phyloP scores from a whole-genome alignment of 1,284 basidiomycete genomes.

The Anthracocystis walkeri region DNA sequence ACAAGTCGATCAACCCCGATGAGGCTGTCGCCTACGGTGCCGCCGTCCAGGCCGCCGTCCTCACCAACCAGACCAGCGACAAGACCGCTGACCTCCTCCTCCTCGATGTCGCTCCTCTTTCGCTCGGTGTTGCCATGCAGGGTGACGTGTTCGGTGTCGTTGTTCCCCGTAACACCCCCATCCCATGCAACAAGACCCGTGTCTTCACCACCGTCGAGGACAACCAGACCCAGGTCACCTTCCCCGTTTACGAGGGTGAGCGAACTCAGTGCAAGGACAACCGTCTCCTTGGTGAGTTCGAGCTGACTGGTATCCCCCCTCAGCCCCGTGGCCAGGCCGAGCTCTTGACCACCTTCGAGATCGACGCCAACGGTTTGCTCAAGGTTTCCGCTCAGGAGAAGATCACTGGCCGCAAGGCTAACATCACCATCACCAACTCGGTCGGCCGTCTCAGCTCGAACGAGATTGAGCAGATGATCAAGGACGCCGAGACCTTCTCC shows the following conservation, averaged over 20 bases:
- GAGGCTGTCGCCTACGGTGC: slow-evolving; percentile 72
- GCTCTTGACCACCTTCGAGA: slow-evolving; percentile 69
- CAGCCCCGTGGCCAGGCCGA: slow-evolving; percentile 69
- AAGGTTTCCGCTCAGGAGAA: slow-evolving; percentile 68
- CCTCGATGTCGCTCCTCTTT: slow-evolving; percentile 69
- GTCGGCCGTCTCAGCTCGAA: slow-evolving; percentile 66
- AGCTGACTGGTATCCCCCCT: slow-evolving; percentile 69
- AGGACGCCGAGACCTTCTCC: slow-evolving; percentile 70
- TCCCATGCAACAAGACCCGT: slow-evolving; percentile 69
- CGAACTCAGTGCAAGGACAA: slow-evolving; percentile 70
- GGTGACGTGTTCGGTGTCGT: slow-evolving; percentile 69
- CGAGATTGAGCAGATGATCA: slow-evolving; percentile 70
- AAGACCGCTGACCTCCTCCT: slow-evolving; percentile 70
- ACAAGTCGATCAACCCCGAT: slow-evolving; percentile 83
- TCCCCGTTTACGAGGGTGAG: slow-evolving; percentile 70
- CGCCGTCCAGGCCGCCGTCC: slow-evolving; percentile 69
- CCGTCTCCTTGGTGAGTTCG: slow-evolving; percentile 69
- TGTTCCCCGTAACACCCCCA: slow-evolving; percentile 69
- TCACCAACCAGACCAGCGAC: slow-evolving; percentile 70
- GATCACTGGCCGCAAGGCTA: slow-evolving; percentile 69
- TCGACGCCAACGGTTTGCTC: slow-evolving; percentile 69
- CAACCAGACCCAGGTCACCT: slow-evolving; percentile 69
- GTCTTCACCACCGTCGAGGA: slow-evolving; percentile 70
- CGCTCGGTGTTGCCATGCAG: slow-evolving; percentile 70
- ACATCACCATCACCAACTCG: slow-evolving; percentile 70